A percentile compares a stretch with the other conserved stretches of the same genome.
Conservation (phyloP, 148 eudicot species). For the Arbutus unedo region DNA sequence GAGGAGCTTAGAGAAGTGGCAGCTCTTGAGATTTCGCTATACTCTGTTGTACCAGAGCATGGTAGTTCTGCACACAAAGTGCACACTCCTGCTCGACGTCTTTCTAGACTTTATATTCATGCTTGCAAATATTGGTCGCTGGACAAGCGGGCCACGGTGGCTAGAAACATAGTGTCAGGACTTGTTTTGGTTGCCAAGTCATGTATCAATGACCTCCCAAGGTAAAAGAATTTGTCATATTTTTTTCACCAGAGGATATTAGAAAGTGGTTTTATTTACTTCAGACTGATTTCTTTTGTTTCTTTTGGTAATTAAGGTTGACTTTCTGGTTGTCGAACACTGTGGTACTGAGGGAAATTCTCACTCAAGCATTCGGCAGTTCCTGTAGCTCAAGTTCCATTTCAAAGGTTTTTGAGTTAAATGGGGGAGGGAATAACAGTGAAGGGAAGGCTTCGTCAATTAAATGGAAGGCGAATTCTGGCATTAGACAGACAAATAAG, state of each 20-base stretch:
- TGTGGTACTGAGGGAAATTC: constrained; percentile 72
- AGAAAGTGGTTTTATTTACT: background rate
- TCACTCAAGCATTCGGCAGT: constrained; percentile 62
- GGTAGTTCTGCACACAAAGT: constrained; percentile 88
- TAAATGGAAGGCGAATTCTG: constrained; percentile 41
- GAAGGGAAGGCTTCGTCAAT: constrained; percentile 30
- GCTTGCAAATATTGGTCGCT: constrained; percentile 75
- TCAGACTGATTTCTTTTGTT: constrained; percentile 14
- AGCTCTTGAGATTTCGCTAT: constrained; percentile 77
- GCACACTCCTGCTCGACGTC: constrained; percentile 89
- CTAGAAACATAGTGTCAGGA: constrained; percentile 73
- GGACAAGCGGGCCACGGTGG: constrained; percentile 61
- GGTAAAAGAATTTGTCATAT: constrained; percentile 32
- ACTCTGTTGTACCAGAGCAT: constrained; percentile 82
- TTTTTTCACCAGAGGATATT: constrained; percentile 1
- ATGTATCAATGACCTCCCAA: constrained; percentile 83
- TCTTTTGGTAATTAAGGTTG: constrained; percentile 49
- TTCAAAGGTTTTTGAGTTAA: constrained; percentile 34
- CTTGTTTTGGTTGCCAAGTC: constrained; percentile 75
- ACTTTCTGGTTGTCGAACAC: constrained; percentile 88
- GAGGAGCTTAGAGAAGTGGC: constrained; percentile 89
- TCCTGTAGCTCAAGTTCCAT: constrained; percentile 43
- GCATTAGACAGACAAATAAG: constrained; percentile 37
- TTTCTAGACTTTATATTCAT: constrained; percentile 74
- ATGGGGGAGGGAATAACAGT: constrained; percentile 29